Base-by-base conservation (phyloP, 2,329 filamentous ascomycete species). In the Sarocladium brachiariae region DNA sequence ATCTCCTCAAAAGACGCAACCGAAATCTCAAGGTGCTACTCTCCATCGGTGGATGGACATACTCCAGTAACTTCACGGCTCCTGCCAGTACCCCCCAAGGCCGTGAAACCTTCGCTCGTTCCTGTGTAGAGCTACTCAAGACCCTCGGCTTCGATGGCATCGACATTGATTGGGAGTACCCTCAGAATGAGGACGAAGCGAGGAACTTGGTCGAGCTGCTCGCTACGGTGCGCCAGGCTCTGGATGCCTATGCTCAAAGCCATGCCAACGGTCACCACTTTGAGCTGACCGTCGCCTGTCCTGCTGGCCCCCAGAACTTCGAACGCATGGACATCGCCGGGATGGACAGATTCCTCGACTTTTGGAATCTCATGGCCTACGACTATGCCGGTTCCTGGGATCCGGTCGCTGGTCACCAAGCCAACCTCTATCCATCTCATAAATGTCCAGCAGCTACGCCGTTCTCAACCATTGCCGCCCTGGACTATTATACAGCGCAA, bases 1-100 rank as follows among this genome's bases (percentile, higher is more conserved):
- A 87, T 65, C 74, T 96, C 1, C 78, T 91, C 41, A 96, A 96
- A 73, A 80, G 81, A 56, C 74, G 77, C 54, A 87, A 96, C 66
- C 84, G 89, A 45, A 84, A 91, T 58, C 75, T 96, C 54, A 96
- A 96, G 66, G 74, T 93, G 3, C 76, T 96, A 11, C 78, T 96
- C 4, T 90, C 86, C 50, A 88, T 96, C 54, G 91, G 91, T 54
- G 92, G 92, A 48, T 96, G 90, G 90, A 95, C 90, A 0, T 96
- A 95, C 66, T 88, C 85, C 55, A 73, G 79, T 65, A 93, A 95
- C 70, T 95, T 96, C 67, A 77, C 80, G n/a, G 71, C 69, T 24
- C 86, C 89, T 0, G 85, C 86, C 1, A 86, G 86, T 37, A 89
- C 86, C 0, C 73, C 80, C 0, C 67, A 77, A 21, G 89, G 89